These are phyloP conservation scores for Euclidium syriacum DNA, from an alignment of 345 rosid genomes.

Conservation along the genomic window DNA sequence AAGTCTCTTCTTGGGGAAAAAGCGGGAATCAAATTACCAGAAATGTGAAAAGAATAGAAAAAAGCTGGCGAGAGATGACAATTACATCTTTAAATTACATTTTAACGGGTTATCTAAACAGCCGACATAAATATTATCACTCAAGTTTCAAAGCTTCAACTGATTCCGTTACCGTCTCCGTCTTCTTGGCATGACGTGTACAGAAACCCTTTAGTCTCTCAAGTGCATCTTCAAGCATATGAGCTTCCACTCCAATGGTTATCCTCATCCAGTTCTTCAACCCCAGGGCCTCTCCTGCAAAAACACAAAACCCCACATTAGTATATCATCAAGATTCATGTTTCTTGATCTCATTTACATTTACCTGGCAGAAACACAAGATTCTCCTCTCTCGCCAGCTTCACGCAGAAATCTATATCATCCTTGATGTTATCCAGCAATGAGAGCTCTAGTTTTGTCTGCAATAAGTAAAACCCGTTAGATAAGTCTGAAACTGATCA, in stretches of 20 bases:
- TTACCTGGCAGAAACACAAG: slow-evolving; percentile 70
- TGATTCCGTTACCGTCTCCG: slow-evolving; percentile 15
- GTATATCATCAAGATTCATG: background rate
- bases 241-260: slow-evolving; percentile 54
- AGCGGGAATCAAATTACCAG: too few species aligned
- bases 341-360: background rate
- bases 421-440: slow-evolving; percentile 55
- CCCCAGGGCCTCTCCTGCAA: slow-evolving; percentile 60
- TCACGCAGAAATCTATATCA: slow-evolving; percentile 56
- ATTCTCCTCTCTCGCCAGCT: slow-evolving; percentile 65
- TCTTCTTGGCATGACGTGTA: slow-evolving; percentile 52
- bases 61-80: too few species aligned
- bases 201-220: slow-evolving; percentile 54
- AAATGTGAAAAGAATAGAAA: too few species aligned
- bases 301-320: background rate
- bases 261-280: slow-evolving; percentile 65
- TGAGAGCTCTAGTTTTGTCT: slow-evolving; percentile 56
- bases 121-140: background rate
- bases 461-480: background rate
- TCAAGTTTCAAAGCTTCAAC: slow-evolving; percentile 9
- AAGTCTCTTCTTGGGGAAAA: too few species aligned
- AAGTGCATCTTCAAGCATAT: slow-evolving; percentile 60
- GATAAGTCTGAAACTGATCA: background rate
- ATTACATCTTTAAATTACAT: too few species aligned
- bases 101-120: too few species aligned